These are phyloP conservation scores for Beauveria medogensis DNA, from an alignment of 2,329 filamentous ascomycete genomes.

Conservation along the genomic window DNA sequence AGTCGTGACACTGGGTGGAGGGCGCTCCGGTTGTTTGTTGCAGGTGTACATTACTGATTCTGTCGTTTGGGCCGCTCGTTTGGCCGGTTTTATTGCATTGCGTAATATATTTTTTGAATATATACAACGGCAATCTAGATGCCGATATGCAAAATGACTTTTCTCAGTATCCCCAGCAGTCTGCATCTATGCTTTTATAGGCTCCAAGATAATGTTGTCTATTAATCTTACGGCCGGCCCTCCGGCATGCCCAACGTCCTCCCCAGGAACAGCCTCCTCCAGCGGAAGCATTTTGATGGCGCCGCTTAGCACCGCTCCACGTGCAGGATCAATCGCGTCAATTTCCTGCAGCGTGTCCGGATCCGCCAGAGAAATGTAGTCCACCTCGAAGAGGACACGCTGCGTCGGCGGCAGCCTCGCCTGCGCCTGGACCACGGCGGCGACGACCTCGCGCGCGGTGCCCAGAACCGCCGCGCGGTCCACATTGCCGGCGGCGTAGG, in stretches of 20 bases:
- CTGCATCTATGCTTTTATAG: slow-evolving; percentile 16
- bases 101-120: neutral
- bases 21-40: neutral
- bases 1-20: neutral
- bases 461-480: slow-evolving; percentile 61
- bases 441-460: slow-evolving; percentile 56
- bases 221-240: slow-evolving; percentile 79
- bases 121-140: slow-evolving; percentile 2
- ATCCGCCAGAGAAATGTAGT: slow-evolving; percentile 88
- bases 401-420: slow-evolving; percentile 47
- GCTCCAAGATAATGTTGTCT: slow-evolving; percentile 75
- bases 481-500: slow-evolving; percentile 47
- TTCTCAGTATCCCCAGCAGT: neutral
- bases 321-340: slow-evolving; percentile 56
- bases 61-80: neutral
- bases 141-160: neutral
- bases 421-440: slow-evolving; percentile 52
- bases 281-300: slow-evolving; percentile 85
- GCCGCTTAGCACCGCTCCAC: slow-evolving; percentile 78
- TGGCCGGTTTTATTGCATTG: neutral
- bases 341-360: slow-evolving; percentile 77
- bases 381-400: slow-evolving; percentile 69
- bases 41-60: slow-evolving; percentile 1
- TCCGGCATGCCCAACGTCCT: slow-evolving; percentile 66
- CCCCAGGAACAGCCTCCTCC: slow-evolving; percentile 58